phyloP scores from a whole-genome alignment of 495 filamentous ascomycete genomes.

The Parathielavia appendiculata region DNA sequence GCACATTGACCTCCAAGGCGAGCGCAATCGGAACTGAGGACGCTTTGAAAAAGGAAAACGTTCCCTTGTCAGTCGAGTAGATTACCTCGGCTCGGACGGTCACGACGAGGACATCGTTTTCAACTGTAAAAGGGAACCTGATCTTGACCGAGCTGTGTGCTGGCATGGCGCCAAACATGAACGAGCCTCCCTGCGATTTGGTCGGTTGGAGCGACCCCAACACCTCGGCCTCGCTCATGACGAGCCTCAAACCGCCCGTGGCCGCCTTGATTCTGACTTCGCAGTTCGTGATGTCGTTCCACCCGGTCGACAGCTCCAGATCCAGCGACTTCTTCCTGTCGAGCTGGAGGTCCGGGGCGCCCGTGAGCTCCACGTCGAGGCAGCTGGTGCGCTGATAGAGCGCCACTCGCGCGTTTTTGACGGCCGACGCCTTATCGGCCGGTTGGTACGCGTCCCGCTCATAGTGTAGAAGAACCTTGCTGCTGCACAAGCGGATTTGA shows the following conservation, averaged over 20 bases:
- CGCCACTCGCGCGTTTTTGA: constrained; percentile 41
- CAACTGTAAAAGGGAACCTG: constrained; percentile 77
- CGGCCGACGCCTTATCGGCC: constrained; percentile 39
- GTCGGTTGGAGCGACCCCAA: constrained; percentile 52
- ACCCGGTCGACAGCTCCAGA: constrained; percentile 65
- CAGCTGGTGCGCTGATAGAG: constrained; percentile 47
- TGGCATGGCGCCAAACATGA: constrained; percentile 57
- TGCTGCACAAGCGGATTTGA: constrained; percentile 59
- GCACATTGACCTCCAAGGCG: constrained; percentile 90
- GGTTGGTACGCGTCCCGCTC: constrained; percentile 44
- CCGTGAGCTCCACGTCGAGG: constrained; percentile 42
- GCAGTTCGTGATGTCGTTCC: constrained; percentile 65
- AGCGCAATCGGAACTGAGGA: constrained; percentile 62
- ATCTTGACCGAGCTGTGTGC: constrained; percentile 49
- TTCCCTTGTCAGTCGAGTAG: constrained; percentile 70
- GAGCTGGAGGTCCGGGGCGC: constrained; percentile 61
- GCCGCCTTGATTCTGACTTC: constrained; percentile 72
- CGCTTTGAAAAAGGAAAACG: constrained; percentile 63
- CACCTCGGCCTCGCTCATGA: constrained; percentile 63
- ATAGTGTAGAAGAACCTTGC: constrained; percentile 65
- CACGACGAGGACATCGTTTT: constrained; percentile 67
- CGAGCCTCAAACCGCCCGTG: constrained; percentile 80
- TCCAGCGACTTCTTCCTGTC: constrained; percentile 72
- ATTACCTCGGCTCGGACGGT: constrained; percentile 68
- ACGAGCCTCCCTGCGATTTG: constrained; percentile 58